Base-by-base conservation (phyloP, 2,329 filamentous ascomycete species). In the Lasiodiplodia sp. region DNA sequence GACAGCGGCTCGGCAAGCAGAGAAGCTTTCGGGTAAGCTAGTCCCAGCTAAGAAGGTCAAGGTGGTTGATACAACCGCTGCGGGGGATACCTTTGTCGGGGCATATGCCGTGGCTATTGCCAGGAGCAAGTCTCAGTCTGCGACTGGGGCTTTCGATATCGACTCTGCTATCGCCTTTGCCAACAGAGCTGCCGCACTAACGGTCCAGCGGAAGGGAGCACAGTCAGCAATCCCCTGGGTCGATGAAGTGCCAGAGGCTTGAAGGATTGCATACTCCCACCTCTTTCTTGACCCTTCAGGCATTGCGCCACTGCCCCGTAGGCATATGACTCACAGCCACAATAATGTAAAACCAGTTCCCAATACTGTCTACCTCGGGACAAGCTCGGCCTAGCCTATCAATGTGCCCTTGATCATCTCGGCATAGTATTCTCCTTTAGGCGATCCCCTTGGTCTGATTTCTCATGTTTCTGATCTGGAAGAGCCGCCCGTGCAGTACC, bases 1-100 rank as follows among this genome's bases (percentile, higher is more conserved):
- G 67, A 86, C 84, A 23, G 80, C 78, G 38, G 81, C 77, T 18
- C 80, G 81, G 34, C 82, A 82, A 65, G 85, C 82, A 1, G 77
- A 78, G 3, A 77, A 77, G 8, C 75, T 77, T 49, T 74, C 79
- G 75, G 89, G 71, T 0, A 73, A 73, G 12, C 76, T 84, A 31
- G 79, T 94, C 1, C 82, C 84, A 4, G 93, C 92, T 0, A 85
- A 87, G 70, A 91, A 91, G 79, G 91, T 93, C 21, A 81, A 86
- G 68, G 95, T 98, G 1, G 88, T 97, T 4, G 95, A 98, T 78
- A 98, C 95, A 1, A 98, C 95, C 8, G 95, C 92, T 1, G 96
- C 96, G 5, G 95, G 95, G 0, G 95, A 98, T 78, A 97, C 95
- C 0, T 97, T 97, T 81, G 92, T 96, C 5, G 95, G 96, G 2